Percentiles rank a stretch among this genome's conserved stretches.
Conservation (phyloP, 441 rosid species). For the Erysimum cheiri region DNA sequence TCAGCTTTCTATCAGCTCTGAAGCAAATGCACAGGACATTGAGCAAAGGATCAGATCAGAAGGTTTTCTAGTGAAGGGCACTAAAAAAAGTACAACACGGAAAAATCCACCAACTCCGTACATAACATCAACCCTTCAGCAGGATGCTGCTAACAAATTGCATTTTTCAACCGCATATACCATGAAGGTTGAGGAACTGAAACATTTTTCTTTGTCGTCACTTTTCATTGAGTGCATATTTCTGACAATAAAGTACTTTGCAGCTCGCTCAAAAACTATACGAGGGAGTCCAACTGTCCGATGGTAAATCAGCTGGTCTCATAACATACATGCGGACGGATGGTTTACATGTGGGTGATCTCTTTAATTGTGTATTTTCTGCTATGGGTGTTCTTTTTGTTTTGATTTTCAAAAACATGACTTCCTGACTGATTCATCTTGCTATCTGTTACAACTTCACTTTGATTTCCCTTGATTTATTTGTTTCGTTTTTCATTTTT, state of each 20-base stretch:
- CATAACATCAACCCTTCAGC: constrained; percentile 98
- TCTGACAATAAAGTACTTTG: constrained; percentile 42
- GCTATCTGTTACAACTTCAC: constrained; percentile 10
- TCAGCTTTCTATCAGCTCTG: constrained; percentile 79
- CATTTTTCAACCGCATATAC: constrained; percentile 75
- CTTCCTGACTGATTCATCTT: constrained; percentile 29
- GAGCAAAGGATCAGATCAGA: constrained; percentile 60
- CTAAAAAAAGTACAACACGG: constrained; percentile 59
- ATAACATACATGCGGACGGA: constrained; percentile 97
- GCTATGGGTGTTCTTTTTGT: constrained; percentile 12
- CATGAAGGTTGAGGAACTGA: constrained; percentile 74
- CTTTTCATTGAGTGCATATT: constrained; percentile 14
- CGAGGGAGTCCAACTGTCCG: constrained; percentile 82
- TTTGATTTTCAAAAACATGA: not conserved
- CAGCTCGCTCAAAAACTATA: constrained; percentile 98
- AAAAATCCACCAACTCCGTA: constrained; percentile 95
- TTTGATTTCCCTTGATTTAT: constrained; percentile 24
- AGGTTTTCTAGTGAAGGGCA: constrained; percentile 61
- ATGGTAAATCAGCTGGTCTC: constrained; percentile 81
- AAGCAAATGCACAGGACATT: constrained; percentile 59
- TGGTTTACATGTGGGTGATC: constrained; percentile 86
- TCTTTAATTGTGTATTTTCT: constrained; percentile 30
- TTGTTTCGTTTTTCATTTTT: constrained; percentile 33
- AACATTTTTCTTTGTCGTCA: constrained; percentile 12
- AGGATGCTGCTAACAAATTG: constrained; percentile 96